A percentile compares a stretch with the other conserved stretches of the same genome.
These are phyloP conservation scores for Pugionium dolabratum DNA, from an alignment of 345 rosid genomes.

Conservation along the genomic window DNA sequence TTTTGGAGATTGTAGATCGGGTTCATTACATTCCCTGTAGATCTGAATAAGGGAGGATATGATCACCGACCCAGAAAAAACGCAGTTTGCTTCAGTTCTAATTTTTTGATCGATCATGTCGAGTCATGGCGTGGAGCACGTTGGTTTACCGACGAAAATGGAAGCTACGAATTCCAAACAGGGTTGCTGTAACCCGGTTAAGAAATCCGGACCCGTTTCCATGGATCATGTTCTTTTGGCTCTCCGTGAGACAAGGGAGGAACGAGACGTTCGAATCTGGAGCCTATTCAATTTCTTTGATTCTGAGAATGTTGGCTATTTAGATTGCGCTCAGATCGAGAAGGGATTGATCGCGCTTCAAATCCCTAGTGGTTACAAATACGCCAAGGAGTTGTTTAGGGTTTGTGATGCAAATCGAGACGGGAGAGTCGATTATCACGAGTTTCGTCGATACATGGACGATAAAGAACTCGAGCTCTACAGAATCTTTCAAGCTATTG, in stretches of 20 bases:
- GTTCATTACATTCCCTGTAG: constrained; percentile 15
- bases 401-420: constrained; percentile 67
- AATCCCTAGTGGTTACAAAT: constrained; percentile 64
- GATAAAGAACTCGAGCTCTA: constrained; percentile 76
- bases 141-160: constrained; percentile 48
- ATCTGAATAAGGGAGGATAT: constrained; percentile 18
- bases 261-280: constrained; percentile 57
- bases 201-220: constrained; percentile 51
- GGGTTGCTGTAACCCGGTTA: constrained; percentile 48
- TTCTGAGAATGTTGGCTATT: constrained; percentile 47
- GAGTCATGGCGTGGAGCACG: constrained; percentile 54
- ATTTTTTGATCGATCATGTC: constrained; percentile 36
- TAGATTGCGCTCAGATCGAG: constrained; percentile 65
- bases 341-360: constrained; percentile 59
- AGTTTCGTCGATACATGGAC: constrained; percentile 74
- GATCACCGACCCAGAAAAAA: constrained; percentile 27
- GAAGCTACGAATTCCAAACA: constrained; percentile 40
- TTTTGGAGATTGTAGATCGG: neutral
- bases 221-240: constrained; percentile 74
- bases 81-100: neutral
- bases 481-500: constrained; percentile 69
- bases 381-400: constrained; percentile 65
- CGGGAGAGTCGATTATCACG: constrained; percentile 65
- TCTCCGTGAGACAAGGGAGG: constrained; percentile 63
- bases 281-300: constrained; percentile 65